Percentiles rank a stretch among this genome's conserved stretches.
These are phyloP conservation scores for Suillus fuscotomentosus DNA, from an alignment of 768 basidiomycete species.

Conservation along the genomic window DNA sequence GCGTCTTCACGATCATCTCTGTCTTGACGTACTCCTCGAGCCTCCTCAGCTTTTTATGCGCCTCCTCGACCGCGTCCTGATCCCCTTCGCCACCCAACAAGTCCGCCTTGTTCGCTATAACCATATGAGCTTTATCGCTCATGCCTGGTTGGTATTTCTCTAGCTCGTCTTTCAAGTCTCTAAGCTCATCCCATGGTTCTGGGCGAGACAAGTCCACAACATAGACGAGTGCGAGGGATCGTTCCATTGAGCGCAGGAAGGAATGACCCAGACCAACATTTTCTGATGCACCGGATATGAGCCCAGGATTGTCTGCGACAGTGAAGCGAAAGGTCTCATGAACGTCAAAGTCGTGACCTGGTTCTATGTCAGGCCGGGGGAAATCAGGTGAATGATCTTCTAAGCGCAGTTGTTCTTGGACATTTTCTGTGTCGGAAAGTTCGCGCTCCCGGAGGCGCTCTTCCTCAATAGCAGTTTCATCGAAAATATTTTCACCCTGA, in stretches of 20 bases:
- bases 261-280: conserved; percentile 93
- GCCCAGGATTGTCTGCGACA: conserved; percentile 95
- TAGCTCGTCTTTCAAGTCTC: conserved; percentile 74
- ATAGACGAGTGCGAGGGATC: conserved; percentile 86
- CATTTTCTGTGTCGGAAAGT: conserved; percentile 30
- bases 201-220: conserved; percentile 84
- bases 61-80: conserved; percentile 47
- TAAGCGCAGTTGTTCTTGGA: neutral
- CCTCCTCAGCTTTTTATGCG: conserved; percentile 52
- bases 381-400: conserved; percentile 20
- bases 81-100: conserved; percentile 54
- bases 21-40: conserved; percentile 56
- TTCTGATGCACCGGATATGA: conserved; percentile 80
- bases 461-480: conserved; percentile 65
- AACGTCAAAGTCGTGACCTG: conserved; percentile 55
- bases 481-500: conserved; percentile 49
- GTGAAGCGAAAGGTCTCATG: conserved; percentile 87
- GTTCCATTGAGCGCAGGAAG: conserved; percentile 90
- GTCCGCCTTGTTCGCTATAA: conserved; percentile 96
- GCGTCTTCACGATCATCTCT: conserved; percentile 39
- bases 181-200: conserved; percentile 76
- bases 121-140: conserved; percentile 72
- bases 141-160: conserved; percentile 80
- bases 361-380: conserved; percentile 13
- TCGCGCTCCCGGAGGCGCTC: conserved; percentile 42